Evolutionary conservation across 106 monocot species (phyloP), one percentile per base, ranked within the genome.

Genomic region (Dendrobium huoshanense): DNA sequence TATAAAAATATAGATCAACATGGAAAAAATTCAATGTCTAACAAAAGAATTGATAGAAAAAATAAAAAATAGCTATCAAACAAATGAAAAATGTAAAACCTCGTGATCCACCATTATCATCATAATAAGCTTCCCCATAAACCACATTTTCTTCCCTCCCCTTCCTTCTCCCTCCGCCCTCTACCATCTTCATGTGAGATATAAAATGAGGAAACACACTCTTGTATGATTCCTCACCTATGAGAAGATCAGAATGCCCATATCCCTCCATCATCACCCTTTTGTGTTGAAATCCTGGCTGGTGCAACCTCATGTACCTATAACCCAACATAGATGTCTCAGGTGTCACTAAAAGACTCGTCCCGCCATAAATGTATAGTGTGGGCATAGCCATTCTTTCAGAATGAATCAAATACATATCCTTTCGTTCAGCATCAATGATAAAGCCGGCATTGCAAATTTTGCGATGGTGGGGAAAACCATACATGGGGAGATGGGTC

Each of bases 201-300:
- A 86, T 51, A n/a, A 86, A 79, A 15, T 86, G 86, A 25, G 86
- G 86, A 22, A 86, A 86, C 4, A 86, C 86, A 48, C 51, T 76
- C 55, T 82, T 61, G 55, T 79, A 42, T 15, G 86, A 81, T 44
- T 82, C 82, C 47, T 86, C 79, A 42, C 86, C 86, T 20, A 86
- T 82, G 20, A 82, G 55, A 75, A 86, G 82, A 82, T 86, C 86
- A 1, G 82, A 86, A 61, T 86, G 86, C n/a, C 86, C 86, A 76
- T 79, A 86, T 24, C 75, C 86, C 20, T 82, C 82, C 48, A 86
- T 67, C 64, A 86, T 67, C 16, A 86, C 82, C 48, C 86, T 82
- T 67, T 79, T 82, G n/a, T 86, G 86, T n/a, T 54, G 49, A 75
- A 86, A 82, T 24, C 37, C 75, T 4, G 86, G 86, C 37, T 86